These are phyloP conservation scores for Plectosphaerella sp. DNA, from an alignment of 2,329 filamentous ascomycete species.

Conservation along the genomic window DNA sequence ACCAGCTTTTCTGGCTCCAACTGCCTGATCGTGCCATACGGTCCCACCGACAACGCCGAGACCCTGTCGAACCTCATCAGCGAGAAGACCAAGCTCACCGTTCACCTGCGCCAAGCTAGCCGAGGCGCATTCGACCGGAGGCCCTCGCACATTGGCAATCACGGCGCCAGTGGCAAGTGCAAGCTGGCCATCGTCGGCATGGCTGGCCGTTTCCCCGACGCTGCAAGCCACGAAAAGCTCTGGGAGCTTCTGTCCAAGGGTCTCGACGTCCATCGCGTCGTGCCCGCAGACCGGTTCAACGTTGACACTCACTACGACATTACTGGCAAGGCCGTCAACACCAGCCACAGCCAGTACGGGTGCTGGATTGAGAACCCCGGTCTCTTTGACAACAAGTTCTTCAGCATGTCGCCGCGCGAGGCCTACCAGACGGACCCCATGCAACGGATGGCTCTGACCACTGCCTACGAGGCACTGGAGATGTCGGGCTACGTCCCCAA, in stretches of 20 bases:
- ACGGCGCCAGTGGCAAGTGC: conserved; percentile 44
- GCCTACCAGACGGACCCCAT: conserved; percentile 68
- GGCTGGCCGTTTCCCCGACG: conserved; percentile 39
- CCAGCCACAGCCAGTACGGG: conserved; percentile 32
- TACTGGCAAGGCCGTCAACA: conserved; percentile 59
- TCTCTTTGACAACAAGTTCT: conserved; percentile 65
- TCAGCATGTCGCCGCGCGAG: conserved; percentile 69
- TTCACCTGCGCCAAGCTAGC: conserved; percentile 33
- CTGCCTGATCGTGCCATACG: conserved; percentile 44
- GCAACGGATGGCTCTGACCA: conserved; percentile 67
- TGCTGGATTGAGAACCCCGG: conserved; percentile 59
- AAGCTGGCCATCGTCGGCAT: conserved; percentile 80
- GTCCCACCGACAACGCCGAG: conserved; percentile 43
- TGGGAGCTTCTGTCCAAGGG: conserved; percentile 58
- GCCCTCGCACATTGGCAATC: conserved; percentile 36
- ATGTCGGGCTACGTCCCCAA: conserved; percentile 68
- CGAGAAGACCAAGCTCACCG: conserved; percentile 34
- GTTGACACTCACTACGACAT: conserved; percentile 58
- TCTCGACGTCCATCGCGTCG: conserved; percentile 56
- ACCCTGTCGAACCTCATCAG: conserved; percentile 39
- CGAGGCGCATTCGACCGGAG: conserved; percentile 28
- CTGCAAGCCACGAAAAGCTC: conserved; percentile 31
- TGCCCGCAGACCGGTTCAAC: conserved; percentile 57
- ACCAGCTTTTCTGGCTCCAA: conserved; percentile 30
- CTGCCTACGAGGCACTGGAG: conserved; percentile 76